A percentile compares a stretch with the other conserved stretches of the same genome.
Evolutionary conservation across 2,329 filamentous ascomycete genomes (phyloP).

Genomic region (Talaromyces sp.): DNA sequence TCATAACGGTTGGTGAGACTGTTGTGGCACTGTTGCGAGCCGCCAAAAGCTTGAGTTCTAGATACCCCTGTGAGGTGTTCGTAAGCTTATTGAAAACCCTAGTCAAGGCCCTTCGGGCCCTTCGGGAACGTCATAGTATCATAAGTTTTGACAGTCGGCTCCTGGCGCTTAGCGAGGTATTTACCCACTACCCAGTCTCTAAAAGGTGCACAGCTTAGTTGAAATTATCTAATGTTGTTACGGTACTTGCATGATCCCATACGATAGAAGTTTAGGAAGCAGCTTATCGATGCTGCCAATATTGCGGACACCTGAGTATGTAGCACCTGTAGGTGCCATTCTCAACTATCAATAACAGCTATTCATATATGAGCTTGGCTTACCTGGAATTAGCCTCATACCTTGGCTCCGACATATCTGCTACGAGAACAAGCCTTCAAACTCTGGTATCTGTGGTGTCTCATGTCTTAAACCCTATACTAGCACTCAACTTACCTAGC

Average conservation of each 20-base stretch:
- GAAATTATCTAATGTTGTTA: background rate
- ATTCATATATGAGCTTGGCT: background rate
- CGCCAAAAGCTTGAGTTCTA: background rate
- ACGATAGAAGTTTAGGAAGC: background rate
- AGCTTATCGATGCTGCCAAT: background rate
- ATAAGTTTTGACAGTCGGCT: background rate
- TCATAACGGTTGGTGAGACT: background rate
- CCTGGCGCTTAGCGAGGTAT: background rate
- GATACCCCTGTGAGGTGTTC: background rate
- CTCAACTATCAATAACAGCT: background rate
- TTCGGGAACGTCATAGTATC: background rate
- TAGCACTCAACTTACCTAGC: background rate
- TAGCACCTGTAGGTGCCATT: background rate
- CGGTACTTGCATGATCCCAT: background rate
- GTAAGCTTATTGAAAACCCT: background rate
- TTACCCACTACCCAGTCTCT: background rate
- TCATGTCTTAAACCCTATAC: background rate
- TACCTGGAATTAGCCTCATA: background rate
- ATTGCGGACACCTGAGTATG: background rate
- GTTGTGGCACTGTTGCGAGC: background rate
- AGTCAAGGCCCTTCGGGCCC: background rate
- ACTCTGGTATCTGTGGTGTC: background rate
- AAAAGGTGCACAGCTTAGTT: too few relatives aligned
- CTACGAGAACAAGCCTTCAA: background rate
- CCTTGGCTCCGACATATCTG: background rate